phyloP scores from a whole-genome alignment of 1,284 basidiomycete species.

The Cryptococcus floricola region DNA sequence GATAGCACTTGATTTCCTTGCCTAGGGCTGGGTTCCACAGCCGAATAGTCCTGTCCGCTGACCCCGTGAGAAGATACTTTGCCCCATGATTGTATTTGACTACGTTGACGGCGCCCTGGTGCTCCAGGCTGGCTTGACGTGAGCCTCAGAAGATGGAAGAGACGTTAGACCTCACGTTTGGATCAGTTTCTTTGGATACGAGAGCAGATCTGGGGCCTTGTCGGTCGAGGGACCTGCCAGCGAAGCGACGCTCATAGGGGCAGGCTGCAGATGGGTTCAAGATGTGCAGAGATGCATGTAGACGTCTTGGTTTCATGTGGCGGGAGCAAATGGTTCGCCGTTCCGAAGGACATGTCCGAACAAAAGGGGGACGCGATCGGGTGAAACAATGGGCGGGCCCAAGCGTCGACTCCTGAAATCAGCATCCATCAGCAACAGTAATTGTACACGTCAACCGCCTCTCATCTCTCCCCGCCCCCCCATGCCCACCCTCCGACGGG shows the following conservation, averaged over 20 bases:
- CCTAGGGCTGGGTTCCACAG: slow-evolving; percentile 86
- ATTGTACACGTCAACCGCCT: neutral
- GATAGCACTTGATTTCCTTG: slow-evolving; percentile 83
- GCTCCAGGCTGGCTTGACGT: slow-evolving; percentile 46
- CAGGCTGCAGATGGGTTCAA: too few species aligned
- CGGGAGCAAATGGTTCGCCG: neutral
- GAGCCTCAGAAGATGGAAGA: neutral
- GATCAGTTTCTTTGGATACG: slow-evolving; percentile 22
- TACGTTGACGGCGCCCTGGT: slow-evolving; percentile 78
- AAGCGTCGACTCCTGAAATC: neutral
- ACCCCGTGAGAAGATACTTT: slow-evolving; percentile 85
- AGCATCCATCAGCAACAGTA: neutral
- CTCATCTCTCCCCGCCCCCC: neutral
- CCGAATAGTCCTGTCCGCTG: slow-evolving; percentile 80
- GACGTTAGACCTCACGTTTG: slow-evolving; percentile 24
- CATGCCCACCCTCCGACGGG: neutral
- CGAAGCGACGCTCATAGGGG: slow-evolving; percentile 9
- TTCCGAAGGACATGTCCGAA: neutral
- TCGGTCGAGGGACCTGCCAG: slow-evolving; percentile 14
- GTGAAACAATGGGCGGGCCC: neutral
- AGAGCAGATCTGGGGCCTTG: slow-evolving; percentile 1
- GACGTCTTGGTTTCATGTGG: neutral
- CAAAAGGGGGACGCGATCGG: neutral
- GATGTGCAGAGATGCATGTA: slow-evolving; percentile 7
- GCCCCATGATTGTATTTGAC: slow-evolving; percentile 78